Conservation (phyloP, 169 alveolate genomes). For the Plasmodium malariae region DNA sequence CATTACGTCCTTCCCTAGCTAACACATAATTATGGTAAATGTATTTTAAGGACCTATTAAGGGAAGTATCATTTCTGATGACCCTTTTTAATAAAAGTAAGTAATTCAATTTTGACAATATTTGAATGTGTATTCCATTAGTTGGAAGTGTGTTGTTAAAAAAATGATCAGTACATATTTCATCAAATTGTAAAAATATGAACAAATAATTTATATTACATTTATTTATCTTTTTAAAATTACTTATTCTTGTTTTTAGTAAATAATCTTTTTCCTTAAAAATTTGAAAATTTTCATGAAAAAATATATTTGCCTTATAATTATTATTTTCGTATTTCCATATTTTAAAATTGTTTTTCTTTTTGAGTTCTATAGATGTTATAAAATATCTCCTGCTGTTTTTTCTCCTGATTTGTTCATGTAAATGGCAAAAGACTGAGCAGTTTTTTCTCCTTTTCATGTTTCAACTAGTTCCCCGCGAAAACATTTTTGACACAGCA, state of each 20-base stretch:
- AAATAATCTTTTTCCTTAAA: constrained; percentile 21
- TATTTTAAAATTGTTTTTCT: constrained; percentile 27
- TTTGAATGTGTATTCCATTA: constrained; percentile 39
- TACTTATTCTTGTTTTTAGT: constrained; percentile 38
- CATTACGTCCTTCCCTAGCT: not conserved
- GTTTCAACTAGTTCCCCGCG: no score
- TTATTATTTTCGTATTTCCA: constrained; percentile 16
- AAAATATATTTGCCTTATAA: constrained; percentile 21
- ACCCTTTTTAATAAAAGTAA: constrained; percentile 41
- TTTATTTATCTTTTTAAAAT: constrained; percentile 15
- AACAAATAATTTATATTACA: constrained; percentile 32
- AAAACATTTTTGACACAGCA: no score
- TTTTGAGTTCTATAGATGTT: not conserved
- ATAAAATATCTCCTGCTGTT: not conserved
- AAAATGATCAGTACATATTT: constrained; percentile 38
- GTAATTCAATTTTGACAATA: constrained; percentile 47
- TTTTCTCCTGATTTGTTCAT: not conserved
- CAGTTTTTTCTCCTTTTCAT: not conserved
- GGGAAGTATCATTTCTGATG: constrained; percentile 15
- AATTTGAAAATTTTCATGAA: not conserved
- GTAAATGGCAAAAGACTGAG: not conserved
- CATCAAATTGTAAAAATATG: constrained; percentile 34
- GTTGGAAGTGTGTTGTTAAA: constrained; percentile 18
- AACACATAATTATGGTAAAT: constrained; percentile 17
- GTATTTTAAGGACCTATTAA: constrained; percentile 22